These are phyloP conservation scores for Candida pini DNA, from an alignment of 805 yeast genomes.

Conservation along the genomic window DNA sequence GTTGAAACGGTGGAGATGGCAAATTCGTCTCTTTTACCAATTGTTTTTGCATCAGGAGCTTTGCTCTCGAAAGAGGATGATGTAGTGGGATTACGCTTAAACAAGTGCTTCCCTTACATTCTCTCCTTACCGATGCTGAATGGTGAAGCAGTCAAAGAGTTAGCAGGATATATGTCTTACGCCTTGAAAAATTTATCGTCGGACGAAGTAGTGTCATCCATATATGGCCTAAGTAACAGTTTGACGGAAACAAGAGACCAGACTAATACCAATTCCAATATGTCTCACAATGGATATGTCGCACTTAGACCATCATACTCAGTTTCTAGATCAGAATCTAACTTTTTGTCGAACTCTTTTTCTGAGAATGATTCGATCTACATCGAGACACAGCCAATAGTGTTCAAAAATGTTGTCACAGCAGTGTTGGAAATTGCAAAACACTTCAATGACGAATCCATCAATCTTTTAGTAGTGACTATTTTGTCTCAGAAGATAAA, in stretches of 20 bases:
- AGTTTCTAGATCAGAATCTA: slow-evolving; percentile 5
- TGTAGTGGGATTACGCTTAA: slow-evolving; percentile 35
- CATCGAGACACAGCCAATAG: slow-evolving; percentile 21
- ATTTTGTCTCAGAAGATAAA: slow-evolving; percentile 71
- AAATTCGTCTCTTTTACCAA: slow-evolving; percentile 41
- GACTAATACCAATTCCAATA: slow-evolving; percentile 21
- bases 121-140: slow-evolving; percentile 51
- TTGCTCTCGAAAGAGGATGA: slow-evolving; percentile 29
- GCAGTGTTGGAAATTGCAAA: slow-evolving; percentile 64
- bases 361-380: slow-evolving; percentile 15
- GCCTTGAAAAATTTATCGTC: slow-evolving; percentile 68
- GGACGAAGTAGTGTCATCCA: slow-evolving; percentile 76
- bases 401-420: slow-evolving; percentile 62
- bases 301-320: slow-evolving; percentile 10
- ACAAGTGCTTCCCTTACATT: slow-evolving; percentile 39
- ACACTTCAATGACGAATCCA: slow-evolving; percentile 61
- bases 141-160: slow-evolving; percentile 39
- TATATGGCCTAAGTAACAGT: slow-evolving; percentile 77
- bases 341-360: slow-evolving; percentile 8
- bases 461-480: slow-evolving; percentile 72
- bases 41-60: slow-evolving; percentile 31
- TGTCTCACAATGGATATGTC: no score
- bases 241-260: slow-evolving; percentile 44
- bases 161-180: slow-evolving; percentile 55
- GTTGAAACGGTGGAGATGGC: slow-evolving; percentile 46